These are phyloP conservation scores for Lactarius hengduanensis DNA, from an alignment of 768 basidiomycete species.

Conservation along the genomic window DNA sequence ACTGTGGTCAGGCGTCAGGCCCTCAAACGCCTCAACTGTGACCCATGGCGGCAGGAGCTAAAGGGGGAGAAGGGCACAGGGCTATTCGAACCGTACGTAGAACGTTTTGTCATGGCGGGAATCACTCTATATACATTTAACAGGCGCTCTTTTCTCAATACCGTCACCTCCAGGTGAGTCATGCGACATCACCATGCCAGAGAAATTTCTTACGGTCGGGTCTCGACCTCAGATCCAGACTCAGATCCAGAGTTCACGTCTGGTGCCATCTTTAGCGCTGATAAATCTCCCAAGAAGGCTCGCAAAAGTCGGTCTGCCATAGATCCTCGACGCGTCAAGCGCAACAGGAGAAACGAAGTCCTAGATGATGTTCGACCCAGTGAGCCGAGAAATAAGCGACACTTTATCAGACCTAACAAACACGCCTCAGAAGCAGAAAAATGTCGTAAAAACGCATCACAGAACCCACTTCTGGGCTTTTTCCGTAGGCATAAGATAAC, in stretches of 20 bases:
- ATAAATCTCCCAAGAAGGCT: slow-evolving; percentile 34
- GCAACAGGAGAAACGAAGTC: slow-evolving; percentile 8
- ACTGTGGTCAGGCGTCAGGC: no score
- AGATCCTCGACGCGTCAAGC: slow-evolving; percentile 7
- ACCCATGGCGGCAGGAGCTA: slow-evolving; percentile 1
- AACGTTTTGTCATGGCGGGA: background rate
- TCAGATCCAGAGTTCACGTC: slow-evolving; percentile 53
- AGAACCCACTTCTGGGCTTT: slow-evolving; percentile 32
- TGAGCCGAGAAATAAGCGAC: slow-evolving; percentile 32
- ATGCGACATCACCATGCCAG: background rate
- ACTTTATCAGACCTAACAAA: background rate
- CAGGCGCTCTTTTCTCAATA: slow-evolving; percentile 32
- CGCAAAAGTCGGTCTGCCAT: slow-evolving; percentile 26
- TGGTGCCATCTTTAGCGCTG: slow-evolving; percentile 38
- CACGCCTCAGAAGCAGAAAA: slow-evolving; percentile 11
- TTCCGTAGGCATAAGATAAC: slow-evolving; percentile 30
- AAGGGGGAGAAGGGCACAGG: background rate
- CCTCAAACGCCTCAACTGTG: background rate
- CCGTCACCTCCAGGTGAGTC: slow-evolving; percentile 39
- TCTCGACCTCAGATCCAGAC: slow-evolving; percentile 39
- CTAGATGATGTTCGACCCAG: background rate
- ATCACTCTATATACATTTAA: background rate
- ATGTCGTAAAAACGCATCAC: slow-evolving; percentile 16
- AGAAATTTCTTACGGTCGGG: background rate
- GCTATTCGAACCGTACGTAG: slow-evolving; percentile 21